phyloP scores from a whole-genome alignment of 176 grass and related monocot species.

The Aegilops umbellulata region DNA sequence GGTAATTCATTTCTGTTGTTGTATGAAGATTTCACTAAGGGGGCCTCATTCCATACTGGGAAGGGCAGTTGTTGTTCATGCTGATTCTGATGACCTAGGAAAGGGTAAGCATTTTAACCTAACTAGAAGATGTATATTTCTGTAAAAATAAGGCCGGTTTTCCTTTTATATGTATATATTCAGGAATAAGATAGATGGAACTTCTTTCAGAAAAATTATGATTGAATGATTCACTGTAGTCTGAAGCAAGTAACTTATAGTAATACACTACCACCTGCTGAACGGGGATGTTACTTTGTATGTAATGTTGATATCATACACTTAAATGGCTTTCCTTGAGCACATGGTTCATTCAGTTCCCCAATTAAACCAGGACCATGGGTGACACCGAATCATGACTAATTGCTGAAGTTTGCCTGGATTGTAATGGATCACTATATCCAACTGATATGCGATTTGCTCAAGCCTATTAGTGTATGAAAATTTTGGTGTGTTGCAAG shows the following conservation, averaged over 20 bases:
- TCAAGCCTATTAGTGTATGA: not conserved
- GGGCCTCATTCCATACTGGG: slow-evolving; percentile 61
- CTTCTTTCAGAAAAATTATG: not conserved
- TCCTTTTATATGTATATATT: not conserved
- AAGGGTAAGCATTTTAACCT: slow-evolving; percentile 47
- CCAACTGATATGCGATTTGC: not conserved
- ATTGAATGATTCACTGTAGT: not conserved
- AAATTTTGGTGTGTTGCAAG: not conserved
- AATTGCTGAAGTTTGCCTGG: not conserved
- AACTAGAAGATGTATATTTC: slow-evolving; percentile 8
- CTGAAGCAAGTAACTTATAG: not conserved
- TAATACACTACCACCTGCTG: not conserved
- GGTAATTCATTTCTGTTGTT: slow-evolving; percentile 19
- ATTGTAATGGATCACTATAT: not conserved
- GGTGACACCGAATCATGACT: not conserved
- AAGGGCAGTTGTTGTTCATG: slow-evolving; percentile 71
- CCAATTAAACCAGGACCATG: not conserved
- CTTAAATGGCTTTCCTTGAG: not conserved
- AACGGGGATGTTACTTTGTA: not conserved
- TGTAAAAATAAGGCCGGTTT: not conserved
- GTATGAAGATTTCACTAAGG: slow-evolving; percentile 44
- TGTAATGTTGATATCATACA: not conserved
- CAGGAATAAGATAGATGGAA: not conserved
- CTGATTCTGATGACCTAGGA: slow-evolving; percentile 72
- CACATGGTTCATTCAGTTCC: not conserved